Percentiles rank a stretch among this genome's conserved stretches.
These are phyloP conservation scores for Plasmodium billcollinsi DNA, from an alignment of 169 alveolate species.

Conservation along the genomic window DNA sequence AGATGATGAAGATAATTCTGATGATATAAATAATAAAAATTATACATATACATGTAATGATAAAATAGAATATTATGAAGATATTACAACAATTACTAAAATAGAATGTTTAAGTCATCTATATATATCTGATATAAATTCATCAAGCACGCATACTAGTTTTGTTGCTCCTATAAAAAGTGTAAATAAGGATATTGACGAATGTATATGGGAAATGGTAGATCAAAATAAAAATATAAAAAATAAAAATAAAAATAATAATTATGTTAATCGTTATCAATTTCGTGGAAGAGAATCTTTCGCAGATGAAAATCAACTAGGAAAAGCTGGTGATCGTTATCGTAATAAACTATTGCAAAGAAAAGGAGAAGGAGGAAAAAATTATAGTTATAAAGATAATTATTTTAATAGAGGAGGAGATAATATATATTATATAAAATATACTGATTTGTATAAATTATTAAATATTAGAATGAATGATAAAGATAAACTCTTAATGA, in stretches of 20 bases:
- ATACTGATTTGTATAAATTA: conserved; percentile 28
- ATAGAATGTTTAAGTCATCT: conserved; percentile 42
- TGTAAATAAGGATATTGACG: not conserved
- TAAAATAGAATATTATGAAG: conserved; percentile 10
- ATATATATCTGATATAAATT: conserved; percentile 32
- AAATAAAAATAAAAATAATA: not conserved
- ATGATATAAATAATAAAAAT: not conserved
- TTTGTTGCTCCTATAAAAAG: conserved; percentile 56
- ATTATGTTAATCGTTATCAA: too few species aligned
- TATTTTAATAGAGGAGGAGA: conserved; percentile 64
- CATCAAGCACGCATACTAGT: conserved; percentile 62
- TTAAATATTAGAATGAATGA: conserved; percentile 2
- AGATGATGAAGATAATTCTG: too few species aligned
- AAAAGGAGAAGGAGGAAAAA: not conserved
- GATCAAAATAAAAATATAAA: not conserved
- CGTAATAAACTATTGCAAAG: conserved; percentile 15
- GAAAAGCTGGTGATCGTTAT: conserved; percentile 22
- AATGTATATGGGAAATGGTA: not conserved
- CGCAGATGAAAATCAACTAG: not conserved
- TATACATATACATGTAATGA: not conserved
- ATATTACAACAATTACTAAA: conserved; percentile 26
- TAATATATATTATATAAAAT: conserved; percentile 54
- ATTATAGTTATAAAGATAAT: conserved; percentile 8
- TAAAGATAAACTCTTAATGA: not conserved
- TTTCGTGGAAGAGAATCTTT: not conserved